Percentiles rank a stretch among this genome's conserved stretches.
Conservation (phyloP, 257 asterid species). For the Solanum lycopersicoides region DNA sequence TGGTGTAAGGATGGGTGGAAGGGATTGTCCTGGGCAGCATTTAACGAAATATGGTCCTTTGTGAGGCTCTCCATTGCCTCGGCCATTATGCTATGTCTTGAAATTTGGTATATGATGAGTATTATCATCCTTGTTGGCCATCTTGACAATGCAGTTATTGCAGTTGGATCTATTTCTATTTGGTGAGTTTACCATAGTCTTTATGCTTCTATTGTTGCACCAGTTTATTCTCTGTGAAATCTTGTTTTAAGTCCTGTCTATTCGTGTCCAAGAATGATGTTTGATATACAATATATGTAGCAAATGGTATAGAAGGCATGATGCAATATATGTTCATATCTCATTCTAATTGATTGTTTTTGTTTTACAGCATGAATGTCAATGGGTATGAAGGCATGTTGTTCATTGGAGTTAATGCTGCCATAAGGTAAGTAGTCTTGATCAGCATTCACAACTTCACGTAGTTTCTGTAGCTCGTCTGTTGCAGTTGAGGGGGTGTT, state of each 20-base stretch:
- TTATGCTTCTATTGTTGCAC: not conserved
- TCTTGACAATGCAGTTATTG: slow-evolving; percentile 59
- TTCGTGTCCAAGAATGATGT: not conserved
- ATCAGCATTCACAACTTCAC: not conserved
- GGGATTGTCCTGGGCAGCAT: slow-evolving; percentile 55
- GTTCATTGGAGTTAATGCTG: slow-evolving; percentile 74
- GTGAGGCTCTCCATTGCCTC: slow-evolving; percentile 81
- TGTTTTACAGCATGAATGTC: slow-evolving; percentile 48
- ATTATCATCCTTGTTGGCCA: slow-evolving; percentile 63
- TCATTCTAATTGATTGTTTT: not conserved
- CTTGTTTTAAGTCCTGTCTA: not conserved
- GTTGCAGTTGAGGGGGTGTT: not conserved
- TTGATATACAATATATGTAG: not conserved
- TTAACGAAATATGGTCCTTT: slow-evolving; percentile 65
- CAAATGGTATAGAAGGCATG: not conserved
- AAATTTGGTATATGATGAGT: slow-evolving; percentile 86
- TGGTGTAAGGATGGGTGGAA: slow-evolving; percentile 94
- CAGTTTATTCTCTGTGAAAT: not conserved
- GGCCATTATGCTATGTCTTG: slow-evolving; percentile 80
- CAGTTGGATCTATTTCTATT: slow-evolving; percentile 75
- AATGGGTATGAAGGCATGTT: slow-evolving; percentile 70
- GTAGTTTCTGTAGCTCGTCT: not conserved
- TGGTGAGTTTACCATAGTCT: slow-evolving; percentile 34
- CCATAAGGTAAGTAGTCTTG: slow-evolving; percentile 43
- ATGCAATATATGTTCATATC: not conserved